These are phyloP conservation scores for Boeremia lycopersici DNA, from an alignment of 2,329 filamentous ascomycete species.

Conservation along the genomic window DNA sequence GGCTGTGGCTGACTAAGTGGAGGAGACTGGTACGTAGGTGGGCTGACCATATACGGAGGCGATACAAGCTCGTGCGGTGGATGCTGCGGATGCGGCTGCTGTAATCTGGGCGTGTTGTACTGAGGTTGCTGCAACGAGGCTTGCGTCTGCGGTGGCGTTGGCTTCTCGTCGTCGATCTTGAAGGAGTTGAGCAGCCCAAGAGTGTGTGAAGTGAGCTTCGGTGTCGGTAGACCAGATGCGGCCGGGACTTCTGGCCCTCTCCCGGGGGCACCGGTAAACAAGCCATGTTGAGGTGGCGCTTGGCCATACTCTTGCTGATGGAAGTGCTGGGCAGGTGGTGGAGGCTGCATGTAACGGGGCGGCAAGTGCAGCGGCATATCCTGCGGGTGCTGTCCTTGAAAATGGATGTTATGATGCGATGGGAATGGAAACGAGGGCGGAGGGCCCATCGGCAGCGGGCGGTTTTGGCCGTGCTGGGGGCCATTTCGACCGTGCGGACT, in stretches of 20 bases:
- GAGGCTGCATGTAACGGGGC: slow-evolving; percentile 31
- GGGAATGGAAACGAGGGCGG: slow-evolving; percentile 58
- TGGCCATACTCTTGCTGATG: slow-evolving; percentile 39
- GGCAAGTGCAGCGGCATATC: slow-evolving; percentile 28
- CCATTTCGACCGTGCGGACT: slow-evolving; percentile 56
- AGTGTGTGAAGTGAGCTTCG: slow-evolving; percentile 63
- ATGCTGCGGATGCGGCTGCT: slow-evolving; percentile 30
- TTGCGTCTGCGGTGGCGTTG: slow-evolving; percentile 19
- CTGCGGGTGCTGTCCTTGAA: slow-evolving; percentile 28
- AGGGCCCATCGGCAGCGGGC: slow-evolving; percentile 58
- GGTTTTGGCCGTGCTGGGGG: slow-evolving; percentile 52
- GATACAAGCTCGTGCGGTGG: slow-evolving; percentile 32
- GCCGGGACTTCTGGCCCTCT: slow-evolving; percentile 55
- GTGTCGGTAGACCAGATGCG: slow-evolving; percentile 63
- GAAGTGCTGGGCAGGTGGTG: slow-evolving; percentile 25
- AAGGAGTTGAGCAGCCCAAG: slow-evolving; percentile 65
- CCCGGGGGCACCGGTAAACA: slow-evolving; percentile 47
- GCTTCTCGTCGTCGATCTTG: slow-evolving; percentile 48
- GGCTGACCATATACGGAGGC: slow-evolving; percentile 35
- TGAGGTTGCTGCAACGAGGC: slow-evolving; percentile 18
- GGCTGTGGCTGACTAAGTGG: slow-evolving; percentile 38
- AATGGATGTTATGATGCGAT: slow-evolving; percentile 44
- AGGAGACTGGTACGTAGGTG: slow-evolving; percentile 39
- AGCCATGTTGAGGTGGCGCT: slow-evolving; percentile 30
- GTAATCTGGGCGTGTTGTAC: slow-evolving; percentile 31